Conservation (phyloP, 2,329 filamentous ascomycete species). For the Volutella citrinella region DNA sequence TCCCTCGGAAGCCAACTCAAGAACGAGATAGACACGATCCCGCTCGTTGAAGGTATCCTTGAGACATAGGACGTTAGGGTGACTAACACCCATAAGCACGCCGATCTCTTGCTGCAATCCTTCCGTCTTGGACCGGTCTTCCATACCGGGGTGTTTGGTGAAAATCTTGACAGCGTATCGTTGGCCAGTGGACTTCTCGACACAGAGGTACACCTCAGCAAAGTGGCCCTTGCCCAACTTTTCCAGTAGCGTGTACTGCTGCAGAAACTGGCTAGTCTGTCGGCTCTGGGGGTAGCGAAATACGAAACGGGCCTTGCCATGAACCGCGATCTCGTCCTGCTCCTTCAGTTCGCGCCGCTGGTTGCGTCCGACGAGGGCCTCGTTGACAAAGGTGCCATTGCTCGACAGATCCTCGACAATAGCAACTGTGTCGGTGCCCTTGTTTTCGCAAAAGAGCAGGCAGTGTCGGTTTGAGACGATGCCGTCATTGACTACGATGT, state of each 20-base stretch:
- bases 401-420: constrained; percentile 90
- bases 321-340: constrained; percentile 84
- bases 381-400: constrained; percentile 96
- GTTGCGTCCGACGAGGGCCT: constrained; percentile 86
- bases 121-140: constrained; percentile 80
- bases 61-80: constrained; percentile 86
- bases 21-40: constrained; percentile 84
- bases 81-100: constrained; percentile 94
- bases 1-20: constrained; percentile 88
- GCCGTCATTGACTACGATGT: constrained; percentile 71
- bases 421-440: constrained; percentile 59
- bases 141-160: constrained; percentile 76
- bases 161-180: constrained; percentile 94
- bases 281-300: constrained; percentile 83
- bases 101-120: constrained; percentile 93
- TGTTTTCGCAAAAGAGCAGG: constrained; percentile 62
- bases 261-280: constrained; percentile 72
- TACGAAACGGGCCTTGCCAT: constrained; percentile 81
- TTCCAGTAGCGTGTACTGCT: constrained; percentile 81
- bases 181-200: constrained; percentile 79
- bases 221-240: constrained; percentile 94
- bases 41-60: constrained; percentile 94
- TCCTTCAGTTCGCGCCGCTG: constrained; percentile 85
- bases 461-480: constrained; percentile 88
- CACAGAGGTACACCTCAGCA: constrained; percentile 86